These are phyloP conservation scores for Mycosphaerella sp. DNA, from an alignment of 2,329 filamentous ascomycete genomes.

Conservation along the genomic window DNA sequence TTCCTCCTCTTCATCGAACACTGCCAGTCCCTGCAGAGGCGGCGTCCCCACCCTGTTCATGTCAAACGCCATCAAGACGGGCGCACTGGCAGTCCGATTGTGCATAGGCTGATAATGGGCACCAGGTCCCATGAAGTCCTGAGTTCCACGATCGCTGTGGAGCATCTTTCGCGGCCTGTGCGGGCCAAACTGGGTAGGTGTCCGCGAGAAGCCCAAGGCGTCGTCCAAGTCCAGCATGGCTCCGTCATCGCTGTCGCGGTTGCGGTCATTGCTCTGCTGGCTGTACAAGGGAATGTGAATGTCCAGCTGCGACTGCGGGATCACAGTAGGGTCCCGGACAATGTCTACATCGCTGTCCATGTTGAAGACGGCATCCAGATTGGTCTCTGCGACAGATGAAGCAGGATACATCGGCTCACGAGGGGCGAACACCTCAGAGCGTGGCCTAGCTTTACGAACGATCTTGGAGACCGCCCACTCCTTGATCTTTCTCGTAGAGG, in stretches of 20 bases:
- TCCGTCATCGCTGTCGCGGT: slow-evolving; percentile 49
- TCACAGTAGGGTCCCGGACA: slow-evolving; percentile 4
- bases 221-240: slow-evolving; percentile 92
- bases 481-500: slow-evolving; percentile 60
- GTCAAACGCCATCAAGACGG: slow-evolving; percentile 71
- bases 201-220: slow-evolving; percentile 86
- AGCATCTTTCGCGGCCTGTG: slow-evolving; percentile 62
- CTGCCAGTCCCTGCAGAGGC: slow-evolving; percentile 63
- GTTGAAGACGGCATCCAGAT: slow-evolving; percentile 31
- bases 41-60: slow-evolving; percentile 25
- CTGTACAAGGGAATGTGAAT: slow-evolving; percentile 6
- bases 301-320: slow-evolving; percentile 3
- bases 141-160: slow-evolving; percentile 69
- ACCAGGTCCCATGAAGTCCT: slow-evolving; percentile 60
- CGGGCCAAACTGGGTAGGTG: slow-evolving; percentile 59
- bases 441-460: slow-evolving; percentile 36
- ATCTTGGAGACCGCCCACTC: slow-evolving; percentile 55
- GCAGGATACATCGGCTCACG: slow-evolving; percentile 1
- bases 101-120: slow-evolving; percentile 58
- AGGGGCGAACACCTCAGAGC: slow-evolving; percentile 11
- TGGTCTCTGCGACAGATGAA: slow-evolving; percentile 26
- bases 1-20: slow-evolving; percentile 61
- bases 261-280: slow-evolving; percentile 13
- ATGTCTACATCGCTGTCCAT: slow-evolving; percentile 14
- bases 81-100: slow-evolving; percentile 71